Evolutionary conservation across 2,329 filamentous ascomycete genomes (phyloP).

Genomic region (Geoglossum cookeanum): DNA sequence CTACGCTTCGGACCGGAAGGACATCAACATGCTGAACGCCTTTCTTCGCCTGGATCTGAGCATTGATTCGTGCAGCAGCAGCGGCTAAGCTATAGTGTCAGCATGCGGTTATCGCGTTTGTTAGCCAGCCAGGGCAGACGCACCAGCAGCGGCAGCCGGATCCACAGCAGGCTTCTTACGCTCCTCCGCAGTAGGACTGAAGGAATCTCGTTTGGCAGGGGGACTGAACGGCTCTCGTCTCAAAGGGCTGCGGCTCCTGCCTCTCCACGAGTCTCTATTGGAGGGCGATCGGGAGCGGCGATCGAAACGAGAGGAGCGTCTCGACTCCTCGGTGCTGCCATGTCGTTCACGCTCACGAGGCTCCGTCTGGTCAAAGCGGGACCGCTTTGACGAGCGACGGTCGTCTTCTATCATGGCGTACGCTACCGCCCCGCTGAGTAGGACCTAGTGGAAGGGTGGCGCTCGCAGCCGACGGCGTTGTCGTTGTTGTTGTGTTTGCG

Average conservation of each 20-base stretch:
- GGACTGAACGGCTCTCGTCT: slow-evolving; percentile 32
- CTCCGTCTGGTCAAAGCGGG: slow-evolving; percentile 85
- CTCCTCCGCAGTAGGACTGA: slow-evolving; percentile 26
- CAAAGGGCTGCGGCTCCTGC: slow-evolving; percentile 67
- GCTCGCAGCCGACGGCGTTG: background rate
- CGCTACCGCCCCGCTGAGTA: background rate
- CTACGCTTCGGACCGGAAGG: slow-evolving; percentile 51
- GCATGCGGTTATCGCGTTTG: background rate
- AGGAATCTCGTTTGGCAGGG: slow-evolving; percentile 39
- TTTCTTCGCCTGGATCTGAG: slow-evolving; percentile 67
- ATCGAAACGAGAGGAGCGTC: slow-evolving; percentile 58
- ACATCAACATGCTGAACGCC: slow-evolving; percentile 82
- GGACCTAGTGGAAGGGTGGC: background rate
- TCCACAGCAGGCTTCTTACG: slow-evolving; percentile 35
- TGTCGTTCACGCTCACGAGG: slow-evolving; percentile 47
- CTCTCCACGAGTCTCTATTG: slow-evolving; percentile 43
- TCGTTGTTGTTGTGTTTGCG: background rate
- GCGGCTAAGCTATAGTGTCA: slow-evolving; percentile 39
- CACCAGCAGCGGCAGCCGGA: slow-evolving; percentile 63
- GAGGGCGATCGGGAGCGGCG: slow-evolving; percentile 75
- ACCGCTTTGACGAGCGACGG: slow-evolving; percentile 55
- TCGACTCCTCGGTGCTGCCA: slow-evolving; percentile 8
- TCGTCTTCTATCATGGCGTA: slow-evolving; percentile 56
- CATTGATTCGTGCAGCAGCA: slow-evolving; percentile 74
- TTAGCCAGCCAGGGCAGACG: background rate